Base-by-base conservation (phyloP, 2,329 filamentous ascomycete species). In the Diaporthe sp. region DNA sequence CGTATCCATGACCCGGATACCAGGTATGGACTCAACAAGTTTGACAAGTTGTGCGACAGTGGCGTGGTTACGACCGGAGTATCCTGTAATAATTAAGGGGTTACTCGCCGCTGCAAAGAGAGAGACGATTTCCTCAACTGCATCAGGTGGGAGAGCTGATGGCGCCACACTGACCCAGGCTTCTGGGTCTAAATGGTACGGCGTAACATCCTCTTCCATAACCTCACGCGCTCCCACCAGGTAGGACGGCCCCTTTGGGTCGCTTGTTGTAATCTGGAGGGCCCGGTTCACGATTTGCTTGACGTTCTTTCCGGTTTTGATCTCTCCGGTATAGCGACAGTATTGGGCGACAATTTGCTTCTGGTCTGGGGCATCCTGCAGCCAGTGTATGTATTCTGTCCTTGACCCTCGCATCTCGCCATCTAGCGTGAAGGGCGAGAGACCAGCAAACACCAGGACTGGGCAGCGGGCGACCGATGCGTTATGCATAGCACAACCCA, bases 261-360 rank as follows among this genome's bases (percentile, higher is more conserved):
- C 92, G 44, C 91, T 94, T 65, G 86, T 93, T 0, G 95, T 94
- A 80, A 97, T 97, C 78, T 94, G 94, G 71, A 97, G 82, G 0
- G 95, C 95, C 1, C 95, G 92, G 80, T 95, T 95, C 74, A 97
- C 93, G 84, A 97, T 92, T 85, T 97, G 94, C 86, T 97, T 97
- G 75, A 97, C 90, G 79, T 97, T 97, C 80, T 90, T 90, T 15
- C 94, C 94, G 3, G 93, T 93, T 84, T 95, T 96, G 82, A 97
- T 92, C 84, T 97, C 95, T 4, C 88, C 94, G 0, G 92, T 85
- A 79, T 97, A 97, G 15, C 95, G 90, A 81, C 95, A 97, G 82
- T 97, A 97, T 84, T 97, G 95, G 0, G 90, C 86, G 4, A 97
- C 86, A 74, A 97, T 85, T 44, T 81, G 80, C 74, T 83, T 82